A percentile compares a stretch with the other conserved stretches of the same genome.
Evolutionary conservation across 345 rosid species (phyloP).

Genomic region (Citrus inodora): DNA sequence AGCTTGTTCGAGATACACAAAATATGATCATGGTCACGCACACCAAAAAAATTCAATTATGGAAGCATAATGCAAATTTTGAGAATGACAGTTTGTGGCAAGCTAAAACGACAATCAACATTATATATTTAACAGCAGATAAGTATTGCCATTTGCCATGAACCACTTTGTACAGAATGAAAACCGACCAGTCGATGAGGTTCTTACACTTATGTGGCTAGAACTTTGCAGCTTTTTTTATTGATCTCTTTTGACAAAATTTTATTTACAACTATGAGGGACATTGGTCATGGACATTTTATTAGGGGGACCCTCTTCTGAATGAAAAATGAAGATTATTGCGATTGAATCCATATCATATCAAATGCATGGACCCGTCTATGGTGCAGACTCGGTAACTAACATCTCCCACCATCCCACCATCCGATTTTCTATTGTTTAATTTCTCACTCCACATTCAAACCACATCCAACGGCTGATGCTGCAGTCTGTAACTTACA

Average conservation of each 20-base stretch:
- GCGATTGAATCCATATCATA: constrained; percentile 9
- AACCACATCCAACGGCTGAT: too few species aligned
- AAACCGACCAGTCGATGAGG: constrained; percentile 16
- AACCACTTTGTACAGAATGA: constrained; percentile 11
- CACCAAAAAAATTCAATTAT: not conserved
- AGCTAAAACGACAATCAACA: not conserved
- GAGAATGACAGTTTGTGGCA: not conserved
- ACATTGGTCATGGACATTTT: not conserved
- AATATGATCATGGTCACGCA: not conserved
- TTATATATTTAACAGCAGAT: not conserved
- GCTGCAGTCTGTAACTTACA: too few species aligned
- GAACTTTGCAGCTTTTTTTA: constrained; percentile 8
- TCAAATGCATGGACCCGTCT: not conserved
- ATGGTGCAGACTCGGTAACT: too few species aligned
- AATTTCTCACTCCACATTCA: too few species aligned
- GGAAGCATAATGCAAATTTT: not conserved
- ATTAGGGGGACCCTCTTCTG: constrained; percentile 5
- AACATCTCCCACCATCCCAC: too few species aligned
- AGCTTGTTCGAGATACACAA: not conserved
- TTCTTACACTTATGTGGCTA: constrained; percentile 17
- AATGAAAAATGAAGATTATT: constrained; percentile 4
- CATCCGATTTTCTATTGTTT: too few species aligned
- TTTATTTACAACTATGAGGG: not conserved
- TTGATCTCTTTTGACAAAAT: not conserved
- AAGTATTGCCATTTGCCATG: constrained; percentile 10